phyloP scores from a whole-genome alignment of 2,329 filamentous ascomycete genomes.

The Spiromastix sp. region DNA sequence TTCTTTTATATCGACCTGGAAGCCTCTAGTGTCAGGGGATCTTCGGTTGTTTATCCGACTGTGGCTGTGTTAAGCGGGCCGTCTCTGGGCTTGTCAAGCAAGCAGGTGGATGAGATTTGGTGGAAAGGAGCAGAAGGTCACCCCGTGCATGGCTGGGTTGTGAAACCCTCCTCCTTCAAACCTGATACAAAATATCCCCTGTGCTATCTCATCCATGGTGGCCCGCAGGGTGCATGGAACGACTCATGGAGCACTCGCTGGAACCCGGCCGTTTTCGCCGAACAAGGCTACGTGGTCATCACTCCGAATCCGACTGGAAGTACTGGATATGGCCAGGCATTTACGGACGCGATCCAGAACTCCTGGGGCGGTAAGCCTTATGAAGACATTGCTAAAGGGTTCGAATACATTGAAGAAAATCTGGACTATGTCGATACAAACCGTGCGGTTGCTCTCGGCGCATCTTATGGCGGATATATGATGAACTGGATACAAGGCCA shows the following conservation, averaged over 20 bases:
- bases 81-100: constrained; percentile 30
- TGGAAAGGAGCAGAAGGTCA: constrained; percentile 35
- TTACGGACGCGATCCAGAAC: constrained; percentile 42
- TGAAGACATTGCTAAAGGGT: constrained; percentile 44
- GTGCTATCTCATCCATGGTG: constrained; percentile 45
- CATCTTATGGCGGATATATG: constrained; percentile 51
- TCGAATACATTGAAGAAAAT: constrained; percentile 41
- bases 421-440: constrained; percentile 43
- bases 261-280: constrained; percentile 48
- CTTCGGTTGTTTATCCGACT: constrained; percentile 12
- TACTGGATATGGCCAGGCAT: constrained; percentile 45
- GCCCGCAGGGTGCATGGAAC: constrained; percentile 42
- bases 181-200: constrained; percentile 41
- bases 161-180: constrained; percentile 38
- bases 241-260: constrained; percentile 46
- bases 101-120: constrained; percentile 37
- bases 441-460: constrained; percentile 44
- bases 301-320: constrained; percentile 50
- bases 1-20: constrained; percentile 30
- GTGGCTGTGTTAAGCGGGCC: constrained; percentile 29
- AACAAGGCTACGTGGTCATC: constrained; percentile 52
- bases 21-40: constrained; percentile 17
- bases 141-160: constrained; percentile 36
- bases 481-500: constrained; percentile 50
- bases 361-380: constrained; percentile 47